Evolutionary conservation across 768 basidiomycete genomes (phyloP).

Genomic region (Auricularia heimuer): DNA sequence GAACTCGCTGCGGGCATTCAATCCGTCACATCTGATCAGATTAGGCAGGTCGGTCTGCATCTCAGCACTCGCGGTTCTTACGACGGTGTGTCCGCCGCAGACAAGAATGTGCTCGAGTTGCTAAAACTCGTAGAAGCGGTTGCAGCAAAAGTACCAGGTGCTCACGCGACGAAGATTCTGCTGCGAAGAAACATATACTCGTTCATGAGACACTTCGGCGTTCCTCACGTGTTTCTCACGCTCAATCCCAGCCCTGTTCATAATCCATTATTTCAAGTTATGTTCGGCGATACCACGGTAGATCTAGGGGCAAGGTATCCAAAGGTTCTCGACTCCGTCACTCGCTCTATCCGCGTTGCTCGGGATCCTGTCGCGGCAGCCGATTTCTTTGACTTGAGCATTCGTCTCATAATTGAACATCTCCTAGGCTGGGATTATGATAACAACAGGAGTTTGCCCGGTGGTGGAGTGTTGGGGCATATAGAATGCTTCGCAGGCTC

Average conservation of each 20-base stretch:
- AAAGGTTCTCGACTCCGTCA: too few species aligned
- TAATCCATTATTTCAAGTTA: constrained; percentile 24
- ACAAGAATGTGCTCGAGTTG: constrained; percentile 16
- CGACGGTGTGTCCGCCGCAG: constrained; percentile 7
- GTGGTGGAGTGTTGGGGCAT: constrained; percentile 14
- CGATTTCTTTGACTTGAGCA: too few species aligned
- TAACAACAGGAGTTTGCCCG: too few species aligned
- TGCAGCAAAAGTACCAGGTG: too few species aligned
- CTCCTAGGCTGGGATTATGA: too few species aligned
- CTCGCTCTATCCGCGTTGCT: too few species aligned
- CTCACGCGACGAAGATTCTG: constrained; percentile 14
- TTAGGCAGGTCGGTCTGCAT: constrained; percentile 4
- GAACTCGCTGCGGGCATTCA: too few species aligned
- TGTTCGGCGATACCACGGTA: constrained; percentile 15
- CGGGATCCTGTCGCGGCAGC: too few species aligned
- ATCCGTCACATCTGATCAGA: constrained; percentile 3
- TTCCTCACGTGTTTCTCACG: constrained; percentile 21
- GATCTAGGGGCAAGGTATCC: background rate
- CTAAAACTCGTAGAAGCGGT: too few species aligned
- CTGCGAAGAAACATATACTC: constrained; percentile 17
- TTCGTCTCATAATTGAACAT: too few species aligned
- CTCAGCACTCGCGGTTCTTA: constrained; percentile 7
- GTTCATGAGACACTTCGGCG: constrained; percentile 22
- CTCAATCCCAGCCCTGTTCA: constrained; percentile 17
- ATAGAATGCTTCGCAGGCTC: constrained; percentile 22